A percentile compares a stretch with the other conserved stretches of the same genome.
These are phyloP conservation scores for Leptographium galeiforme DNA, from an alignment of 2,329 filamentous ascomycete genomes.

Conservation along the genomic window DNA sequence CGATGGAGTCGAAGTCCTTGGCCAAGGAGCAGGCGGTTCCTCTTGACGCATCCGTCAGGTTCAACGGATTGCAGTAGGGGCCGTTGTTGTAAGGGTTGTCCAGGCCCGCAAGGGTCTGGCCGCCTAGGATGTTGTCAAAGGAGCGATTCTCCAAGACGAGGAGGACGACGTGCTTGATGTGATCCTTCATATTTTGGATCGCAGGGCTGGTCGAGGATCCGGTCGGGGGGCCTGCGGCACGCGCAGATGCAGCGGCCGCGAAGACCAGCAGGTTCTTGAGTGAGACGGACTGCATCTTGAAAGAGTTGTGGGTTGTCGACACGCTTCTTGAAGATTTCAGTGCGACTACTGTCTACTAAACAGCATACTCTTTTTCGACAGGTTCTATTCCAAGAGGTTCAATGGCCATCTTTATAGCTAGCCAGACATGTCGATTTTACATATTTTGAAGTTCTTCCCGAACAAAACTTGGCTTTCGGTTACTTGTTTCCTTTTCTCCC, in stretches of 20 bases:
- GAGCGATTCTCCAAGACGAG: constrained; percentile 32
- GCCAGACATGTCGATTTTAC: not conserved
- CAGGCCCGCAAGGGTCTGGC: constrained; percentile 22
- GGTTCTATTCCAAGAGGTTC: not conserved
- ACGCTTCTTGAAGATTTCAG: not conserved
- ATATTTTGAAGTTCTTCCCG: not conserved
- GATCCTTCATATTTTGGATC: constrained; percentile 17
- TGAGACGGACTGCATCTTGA: not conserved
- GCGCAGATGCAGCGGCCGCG: constrained; percentile 5
- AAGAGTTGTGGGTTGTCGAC: not conserved
- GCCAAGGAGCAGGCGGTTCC: constrained; percentile 17
- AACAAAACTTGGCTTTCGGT: not conserved
- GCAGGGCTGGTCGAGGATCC: constrained; percentile 3
- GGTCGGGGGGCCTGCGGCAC: not conserved
- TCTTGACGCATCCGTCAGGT: constrained; percentile 15
- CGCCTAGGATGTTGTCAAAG: constrained; percentile 28
- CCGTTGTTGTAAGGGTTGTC: constrained; percentile 28
- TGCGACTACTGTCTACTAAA: not conserved
- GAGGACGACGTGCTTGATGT: constrained; percentile 35
- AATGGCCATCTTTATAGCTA: not conserved
- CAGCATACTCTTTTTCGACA: not conserved
- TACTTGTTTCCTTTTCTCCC: not conserved
- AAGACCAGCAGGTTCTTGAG: constrained; percentile 1
- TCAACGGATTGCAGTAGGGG: constrained; percentile 26
- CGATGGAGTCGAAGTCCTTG: constrained; percentile 25